A percentile compares a stretch with the other conserved stretches of the same genome.
Conservation (phyloP, 176 grass and related monocot species). For the Ensete glaucum region DNA sequence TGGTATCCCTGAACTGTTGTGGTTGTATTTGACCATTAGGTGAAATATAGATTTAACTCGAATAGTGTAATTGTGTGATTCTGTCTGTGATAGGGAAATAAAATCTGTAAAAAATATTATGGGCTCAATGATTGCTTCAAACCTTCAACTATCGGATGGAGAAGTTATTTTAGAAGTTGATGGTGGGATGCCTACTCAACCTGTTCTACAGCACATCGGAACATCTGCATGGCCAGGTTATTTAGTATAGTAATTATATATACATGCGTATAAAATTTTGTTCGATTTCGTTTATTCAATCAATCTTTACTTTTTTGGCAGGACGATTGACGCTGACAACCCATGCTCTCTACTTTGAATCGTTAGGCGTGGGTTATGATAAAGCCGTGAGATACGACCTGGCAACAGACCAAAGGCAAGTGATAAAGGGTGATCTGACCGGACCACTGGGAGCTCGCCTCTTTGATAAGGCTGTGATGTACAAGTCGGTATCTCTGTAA, state of each 20-base stretch:
- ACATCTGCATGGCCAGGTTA: slow-evolving; percentile 84
- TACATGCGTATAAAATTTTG: slow-evolving; percentile 17
- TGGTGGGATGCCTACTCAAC: slow-evolving; percentile 51
- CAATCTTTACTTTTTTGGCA: too few relatives aligned
- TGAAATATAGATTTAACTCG: background rate
- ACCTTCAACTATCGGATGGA: slow-evolving; percentile 38
- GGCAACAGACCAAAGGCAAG: slow-evolving; percentile 57
- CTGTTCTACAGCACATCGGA: slow-evolving; percentile 75
- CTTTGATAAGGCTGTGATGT: slow-evolving; percentile 97
- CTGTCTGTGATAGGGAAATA: slow-evolving; percentile 36
- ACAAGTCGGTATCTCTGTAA: slow-evolving; percentile 78
- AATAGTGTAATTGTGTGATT: background rate
- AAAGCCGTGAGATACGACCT: slow-evolving; percentile 63
- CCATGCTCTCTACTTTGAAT: slow-evolving; percentile 80
- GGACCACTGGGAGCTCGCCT: slow-evolving; percentile 83
- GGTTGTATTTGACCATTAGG: background rate
- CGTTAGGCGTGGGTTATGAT: slow-evolving; percentile 51
- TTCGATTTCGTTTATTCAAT: too few relatives aligned
- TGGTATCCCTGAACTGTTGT: background rate
- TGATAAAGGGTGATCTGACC: slow-evolving; percentile 65
- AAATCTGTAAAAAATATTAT: slow-evolving; percentile 34
- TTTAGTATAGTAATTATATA: slow-evolving; percentile 43
- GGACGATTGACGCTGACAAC: slow-evolving; percentile 80
- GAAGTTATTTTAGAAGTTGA: slow-evolving; percentile 76
- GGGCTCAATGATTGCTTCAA: slow-evolving; percentile 27